Base-by-base conservation (phyloP, 108 stramenopile species). In the Bacterosira constricta region DNA sequence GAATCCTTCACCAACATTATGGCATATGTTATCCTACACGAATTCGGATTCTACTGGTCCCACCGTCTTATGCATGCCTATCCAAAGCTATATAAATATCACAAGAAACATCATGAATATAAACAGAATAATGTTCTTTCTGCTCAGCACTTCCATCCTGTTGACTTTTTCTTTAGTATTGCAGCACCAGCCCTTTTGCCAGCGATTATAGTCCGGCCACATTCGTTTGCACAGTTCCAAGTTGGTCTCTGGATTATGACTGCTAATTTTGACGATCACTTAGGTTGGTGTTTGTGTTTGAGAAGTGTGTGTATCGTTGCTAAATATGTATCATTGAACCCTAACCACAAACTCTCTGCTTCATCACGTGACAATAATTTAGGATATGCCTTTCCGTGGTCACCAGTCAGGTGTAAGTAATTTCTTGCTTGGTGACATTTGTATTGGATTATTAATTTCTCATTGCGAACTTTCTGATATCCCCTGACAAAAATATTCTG, bases 71-170 rank as follows among this genome's bases (percentile, higher is more conserved):
- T 75, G 67, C 79, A 80, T 39, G 20, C 27, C 6, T 74, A 56
- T 27, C 73, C 73, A 8, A 47, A 41, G 18, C 68, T 80, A 2
- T 80, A 80, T 53, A 69, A 70, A 18, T 75, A 55, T 49, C 79
- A 80, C 54, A 80, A 80, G 34, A 41, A 69, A 12, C 79, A 80
- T 69, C 79, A 80, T 38, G 73, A 80, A 57, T 80, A 80, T 31
- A 69, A 80, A 32, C 68, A 63, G 45, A 80, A 80, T 39, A 63
- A 53, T 20, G 61, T 68, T 3, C 34, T 74, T 25, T 15, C 73
- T 1, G 60, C 79, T 12, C 73, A 80, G 27, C 42, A 80, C 44
- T 69, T 69, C 60, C 73, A 80, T 31, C 53, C 68, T 20, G 35
- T 80, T 20, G 79, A 80, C 32, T 75, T 64, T 49, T 31, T 70